Conservation (phyloP, 495 filamentous ascomycete species). For the Achaetomiella virescens region DNA sequence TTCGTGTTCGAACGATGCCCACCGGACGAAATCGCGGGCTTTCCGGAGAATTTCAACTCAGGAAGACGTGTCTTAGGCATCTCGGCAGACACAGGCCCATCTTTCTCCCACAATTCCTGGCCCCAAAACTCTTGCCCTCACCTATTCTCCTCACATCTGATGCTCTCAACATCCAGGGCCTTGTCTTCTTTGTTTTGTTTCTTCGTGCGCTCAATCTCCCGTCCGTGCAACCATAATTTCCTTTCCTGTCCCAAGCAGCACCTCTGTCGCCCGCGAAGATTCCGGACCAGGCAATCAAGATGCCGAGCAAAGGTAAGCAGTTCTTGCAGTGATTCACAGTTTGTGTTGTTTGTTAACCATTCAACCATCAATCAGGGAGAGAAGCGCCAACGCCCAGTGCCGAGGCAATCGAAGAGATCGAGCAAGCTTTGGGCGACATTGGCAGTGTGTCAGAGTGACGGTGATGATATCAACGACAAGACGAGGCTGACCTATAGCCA, state of each 20-base stretch:
- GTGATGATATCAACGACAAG: background rate
- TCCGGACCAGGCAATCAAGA: background rate
- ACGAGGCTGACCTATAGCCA: background rate
- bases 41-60: no score
- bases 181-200: background rate
- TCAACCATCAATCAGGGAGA: background rate
- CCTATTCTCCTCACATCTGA: no score
- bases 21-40: no score
- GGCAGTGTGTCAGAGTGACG: conserved; percentile 7
- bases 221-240: background rate
- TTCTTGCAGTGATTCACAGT: no score
- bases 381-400: background rate
- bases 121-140: background rate
- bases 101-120: background rate
- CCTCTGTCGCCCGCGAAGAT: no score
- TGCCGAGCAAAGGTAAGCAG: no score
- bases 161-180: background rate
- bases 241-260: background rate
- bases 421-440: conserved; percentile 13
- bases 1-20: no score
- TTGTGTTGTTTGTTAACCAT: background rate
- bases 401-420: conserved; percentile 13
- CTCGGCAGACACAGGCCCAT: no score
- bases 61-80: no score
- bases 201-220: background rate